phyloP scores from a whole-genome alignment of 2,329 filamentous ascomycete species.

The Alternaria ethzedia region DNA sequence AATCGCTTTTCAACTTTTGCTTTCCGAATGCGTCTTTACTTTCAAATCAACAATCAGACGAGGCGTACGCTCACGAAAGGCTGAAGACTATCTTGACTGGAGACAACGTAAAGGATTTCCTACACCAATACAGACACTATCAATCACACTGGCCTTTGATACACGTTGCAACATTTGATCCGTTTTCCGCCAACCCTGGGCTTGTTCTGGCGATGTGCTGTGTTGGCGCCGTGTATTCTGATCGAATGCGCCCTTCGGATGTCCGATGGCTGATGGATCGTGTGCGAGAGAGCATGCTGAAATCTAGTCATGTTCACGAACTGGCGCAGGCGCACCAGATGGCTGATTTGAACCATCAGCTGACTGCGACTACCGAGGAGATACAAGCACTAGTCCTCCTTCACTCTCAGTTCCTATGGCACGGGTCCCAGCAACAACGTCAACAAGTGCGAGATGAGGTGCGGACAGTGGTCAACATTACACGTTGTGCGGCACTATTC shows the following conservation, averaged over 20 bases:
- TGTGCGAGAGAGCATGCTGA: slow-evolving; percentile 64
- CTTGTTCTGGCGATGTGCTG: slow-evolving; percentile 74
- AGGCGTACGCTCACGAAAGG: slow-evolving; percentile 60
- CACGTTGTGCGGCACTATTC: slow-evolving; percentile 64
- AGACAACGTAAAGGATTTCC: slow-evolving; percentile 73
- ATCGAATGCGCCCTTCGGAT: slow-evolving; percentile 64
- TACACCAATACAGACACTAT: slow-evolving; percentile 74
- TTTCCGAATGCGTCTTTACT: slow-evolving; percentile 52
- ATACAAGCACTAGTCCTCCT: slow-evolving; percentile 70
- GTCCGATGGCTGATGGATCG: slow-evolving; percentile 73
- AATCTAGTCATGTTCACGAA: slow-evolving; percentile 60
- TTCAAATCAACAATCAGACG: slow-evolving; percentile 28
- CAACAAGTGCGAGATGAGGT: slow-evolving; percentile 67
- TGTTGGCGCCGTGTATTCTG: slow-evolving; percentile 76
- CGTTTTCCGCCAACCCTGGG: slow-evolving; percentile 69
- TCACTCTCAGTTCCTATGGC: slow-evolving; percentile 70
- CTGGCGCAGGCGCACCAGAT: slow-evolving; percentile 47
- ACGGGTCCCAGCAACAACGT: slow-evolving; percentile 70
- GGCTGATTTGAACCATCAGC: slow-evolving; percentile 47
- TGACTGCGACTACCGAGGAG: slow-evolving; percentile 63
- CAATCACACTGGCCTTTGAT: slow-evolving; percentile 76
- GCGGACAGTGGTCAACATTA: slow-evolving; percentile 62
- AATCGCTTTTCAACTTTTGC: slow-evolving; percentile 58
- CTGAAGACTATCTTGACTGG: slow-evolving; percentile 65
- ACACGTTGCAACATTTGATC: slow-evolving; percentile 73